These are phyloP conservation scores for Sarcodon aspratus DNA, from an alignment of 768 basidiomycete species.

Conservation along the genomic window DNA sequence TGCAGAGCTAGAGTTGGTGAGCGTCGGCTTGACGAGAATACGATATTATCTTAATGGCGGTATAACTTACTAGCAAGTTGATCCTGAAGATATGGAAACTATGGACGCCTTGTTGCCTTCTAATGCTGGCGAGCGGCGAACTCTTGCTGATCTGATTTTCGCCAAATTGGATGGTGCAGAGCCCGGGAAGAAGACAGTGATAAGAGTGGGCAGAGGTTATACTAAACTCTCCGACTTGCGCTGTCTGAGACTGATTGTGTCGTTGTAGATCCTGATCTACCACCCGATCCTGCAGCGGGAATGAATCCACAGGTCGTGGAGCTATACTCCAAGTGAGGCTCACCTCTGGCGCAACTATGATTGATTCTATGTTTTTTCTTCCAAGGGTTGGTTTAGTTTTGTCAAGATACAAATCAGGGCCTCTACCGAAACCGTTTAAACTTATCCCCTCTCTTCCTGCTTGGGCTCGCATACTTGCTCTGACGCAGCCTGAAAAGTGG, in stretches of 20 bases:
- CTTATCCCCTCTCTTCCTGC: conserved; percentile 91
- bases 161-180: conserved; percentile 74
- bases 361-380: conserved; percentile 3
- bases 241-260: background rate
- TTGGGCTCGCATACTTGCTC: conserved; percentile 92
- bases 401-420: conserved; percentile 83
- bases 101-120: conserved; percentile 73
- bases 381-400: conserved; percentile 77
- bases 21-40: conserved; percentile 13
- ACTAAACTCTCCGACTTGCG: conserved; percentile 29
- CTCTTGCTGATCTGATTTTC: conserved; percentile 95
- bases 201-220: conserved; percentile 35
- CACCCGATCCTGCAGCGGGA: conserved; percentile 71
- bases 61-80: conserved; percentile 55
- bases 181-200: conserved; percentile 37
- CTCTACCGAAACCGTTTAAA: conserved; percentile 96
- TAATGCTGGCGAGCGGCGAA: conserved; percentile 66
- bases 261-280: conserved; percentile 31
- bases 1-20: conserved; percentile 23
- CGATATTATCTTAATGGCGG: conserved; percentile 1
- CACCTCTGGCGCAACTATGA: background rate
- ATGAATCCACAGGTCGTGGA: conserved; percentile 89
- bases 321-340: conserved; percentile 77
- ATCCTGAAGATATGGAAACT: conserved; percentile 78
- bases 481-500: conserved; percentile 91